A percentile compares a stretch with the other conserved stretches of the same genome.
These are phyloP conservation scores for Lasiodiplodia sp. DNA, from an alignment of 2,329 filamentous ascomycete species.

Conservation along the genomic window DNA sequence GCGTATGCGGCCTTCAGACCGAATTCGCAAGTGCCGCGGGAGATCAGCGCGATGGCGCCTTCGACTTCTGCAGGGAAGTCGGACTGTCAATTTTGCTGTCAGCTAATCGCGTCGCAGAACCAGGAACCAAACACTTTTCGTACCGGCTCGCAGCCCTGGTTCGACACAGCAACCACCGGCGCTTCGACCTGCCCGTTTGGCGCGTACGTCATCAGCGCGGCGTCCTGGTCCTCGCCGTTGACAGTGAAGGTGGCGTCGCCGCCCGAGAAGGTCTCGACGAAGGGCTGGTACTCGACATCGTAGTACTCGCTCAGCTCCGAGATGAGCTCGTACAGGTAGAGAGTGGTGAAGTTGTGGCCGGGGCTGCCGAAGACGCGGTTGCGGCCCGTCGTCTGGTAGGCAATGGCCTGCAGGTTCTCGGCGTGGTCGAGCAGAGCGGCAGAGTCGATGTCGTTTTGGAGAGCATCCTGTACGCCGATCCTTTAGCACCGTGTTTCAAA, in stretches of 20 bases:
- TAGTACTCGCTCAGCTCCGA: conserved; percentile 41
- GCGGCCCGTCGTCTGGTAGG: conserved; percentile 41
- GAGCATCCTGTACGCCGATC: conserved; percentile 30
- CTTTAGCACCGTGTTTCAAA: background rate
- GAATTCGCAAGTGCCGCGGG: conserved; percentile 74
- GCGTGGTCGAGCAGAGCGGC: conserved; percentile 43
- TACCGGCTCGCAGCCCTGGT: conserved; percentile 66
- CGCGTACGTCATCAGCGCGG: conserved; percentile 58
- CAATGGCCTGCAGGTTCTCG: conserved; percentile 43
- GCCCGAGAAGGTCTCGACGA: conserved; percentile 45
- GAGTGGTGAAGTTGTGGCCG: conserved; percentile 45
- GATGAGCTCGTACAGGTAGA: conserved; percentile 43
- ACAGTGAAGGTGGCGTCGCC: conserved; percentile 39
- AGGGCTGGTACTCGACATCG: conserved; percentile 44
- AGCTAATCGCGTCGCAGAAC: background rate
- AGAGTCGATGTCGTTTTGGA: conserved; percentile 42
- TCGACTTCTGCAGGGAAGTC: conserved; percentile 68
- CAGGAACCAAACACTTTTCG: background rate
- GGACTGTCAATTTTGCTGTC: conserved; percentile 37
- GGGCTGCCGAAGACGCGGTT: conserved; percentile 46
- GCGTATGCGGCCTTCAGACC: conserved; percentile 74
- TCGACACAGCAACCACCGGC: conserved; percentile 66
- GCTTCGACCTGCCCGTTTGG: conserved; percentile 69
- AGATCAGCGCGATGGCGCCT: conserved; percentile 74
- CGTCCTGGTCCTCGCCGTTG: conserved; percentile 38